Percentiles rank a stretch among this genome's conserved stretches.
Evolutionary conservation across 2,329 filamentous ascomycete species (phyloP).

Genomic region (Alternaria sp.): DNA sequence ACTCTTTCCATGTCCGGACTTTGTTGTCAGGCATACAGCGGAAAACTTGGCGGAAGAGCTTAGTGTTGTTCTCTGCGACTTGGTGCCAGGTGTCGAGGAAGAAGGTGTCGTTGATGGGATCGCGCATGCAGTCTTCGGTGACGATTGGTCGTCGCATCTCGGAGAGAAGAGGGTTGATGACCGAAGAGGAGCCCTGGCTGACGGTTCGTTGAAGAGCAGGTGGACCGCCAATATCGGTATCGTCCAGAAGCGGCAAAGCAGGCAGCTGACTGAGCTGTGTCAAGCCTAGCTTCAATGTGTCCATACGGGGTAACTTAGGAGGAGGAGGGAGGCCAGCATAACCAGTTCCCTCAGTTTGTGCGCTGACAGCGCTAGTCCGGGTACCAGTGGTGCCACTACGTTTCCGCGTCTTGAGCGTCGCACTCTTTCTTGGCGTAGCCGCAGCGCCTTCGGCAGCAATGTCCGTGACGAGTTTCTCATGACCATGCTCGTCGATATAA

Average conservation of each 20-base stretch:
- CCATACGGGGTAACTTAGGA: slow-evolving; percentile 65
- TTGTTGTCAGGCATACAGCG: slow-evolving; percentile 97
- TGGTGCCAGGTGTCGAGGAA: slow-evolving; percentile 87
- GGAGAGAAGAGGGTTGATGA: slow-evolving; percentile 61
- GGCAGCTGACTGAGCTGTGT: slow-evolving; percentile 74
- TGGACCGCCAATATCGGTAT: slow-evolving; percentile 83
- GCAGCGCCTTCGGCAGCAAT: slow-evolving; percentile 66
- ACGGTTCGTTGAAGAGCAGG: slow-evolving; percentile 64
- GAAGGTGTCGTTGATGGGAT: slow-evolving; percentile 83
- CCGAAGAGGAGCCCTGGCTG: slow-evolving; percentile 57
- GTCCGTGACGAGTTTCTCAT: slow-evolving; percentile 75
- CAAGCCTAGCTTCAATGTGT: slow-evolving; percentile 73
- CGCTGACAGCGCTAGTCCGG: slow-evolving; percentile 44
- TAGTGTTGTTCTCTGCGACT: slow-evolving; percentile 93
- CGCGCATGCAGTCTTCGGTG: slow-evolving; percentile 91
- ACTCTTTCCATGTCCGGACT: slow-evolving; percentile 91
- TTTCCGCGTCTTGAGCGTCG: slow-evolving; percentile 46
- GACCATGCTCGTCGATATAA: slow-evolving; percentile 67
- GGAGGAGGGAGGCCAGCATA: slow-evolving; percentile 68
- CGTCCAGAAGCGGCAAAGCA: slow-evolving; percentile 73
- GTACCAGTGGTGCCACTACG: slow-evolving; percentile 47
- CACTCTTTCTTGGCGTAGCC: slow-evolving; percentile 58
- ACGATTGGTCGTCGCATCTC: slow-evolving; percentile 79
- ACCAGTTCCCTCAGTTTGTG: slow-evolving; percentile 51
- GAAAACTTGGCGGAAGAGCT: slow-evolving; percentile 91